phyloP scores from a whole-genome alignment of 495 filamentous ascomycete species.

The Trichoderma parareesei region DNA sequence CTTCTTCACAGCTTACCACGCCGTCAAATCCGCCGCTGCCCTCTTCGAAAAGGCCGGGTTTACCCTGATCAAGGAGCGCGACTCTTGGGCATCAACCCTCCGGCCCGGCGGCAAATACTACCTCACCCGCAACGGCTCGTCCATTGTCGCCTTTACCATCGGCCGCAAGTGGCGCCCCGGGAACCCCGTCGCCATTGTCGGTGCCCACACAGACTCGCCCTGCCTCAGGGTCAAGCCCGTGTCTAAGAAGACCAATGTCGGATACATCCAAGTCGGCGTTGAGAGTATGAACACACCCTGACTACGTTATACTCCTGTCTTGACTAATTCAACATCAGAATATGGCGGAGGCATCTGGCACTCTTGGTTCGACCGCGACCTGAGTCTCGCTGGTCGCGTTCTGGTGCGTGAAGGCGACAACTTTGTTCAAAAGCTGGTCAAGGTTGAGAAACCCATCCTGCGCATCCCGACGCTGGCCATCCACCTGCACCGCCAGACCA shows the following conservation, averaged over 20 bases:
- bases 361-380: conserved; percentile 90
- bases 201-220: conserved; percentile 93
- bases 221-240: conserved; percentile 87
- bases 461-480: conserved; percentile 89
- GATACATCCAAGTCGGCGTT: conserved; percentile 92
- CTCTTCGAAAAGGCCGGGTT: conserved; percentile 77
- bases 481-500: conserved; percentile 78
- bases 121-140: conserved; percentile 88
- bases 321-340: no score
- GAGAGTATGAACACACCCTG: conserved; percentile 46
- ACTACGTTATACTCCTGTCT: no score
- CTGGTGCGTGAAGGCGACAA: conserved; percentile 69
- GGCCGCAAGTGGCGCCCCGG: conserved; percentile 89
- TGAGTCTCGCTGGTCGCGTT: conserved; percentile 81
- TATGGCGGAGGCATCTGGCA: conserved; percentile 87
- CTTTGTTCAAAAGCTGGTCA: conserved; percentile 78
- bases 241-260: conserved; percentile 72
- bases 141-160: conserved; percentile 90
- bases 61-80: conserved; percentile 79
- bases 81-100: conserved; percentile 74
- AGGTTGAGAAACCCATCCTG: conserved; percentile 83
- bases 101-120: conserved; percentile 91
- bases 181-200: conserved; percentile 90
- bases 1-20: conserved; percentile 71
- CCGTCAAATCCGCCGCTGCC: conserved; percentile 67